These are phyloP conservation scores for Candida pseudofarinosa DNA, from an alignment of 805 yeast genomes.

Conservation along the genomic window DNA sequence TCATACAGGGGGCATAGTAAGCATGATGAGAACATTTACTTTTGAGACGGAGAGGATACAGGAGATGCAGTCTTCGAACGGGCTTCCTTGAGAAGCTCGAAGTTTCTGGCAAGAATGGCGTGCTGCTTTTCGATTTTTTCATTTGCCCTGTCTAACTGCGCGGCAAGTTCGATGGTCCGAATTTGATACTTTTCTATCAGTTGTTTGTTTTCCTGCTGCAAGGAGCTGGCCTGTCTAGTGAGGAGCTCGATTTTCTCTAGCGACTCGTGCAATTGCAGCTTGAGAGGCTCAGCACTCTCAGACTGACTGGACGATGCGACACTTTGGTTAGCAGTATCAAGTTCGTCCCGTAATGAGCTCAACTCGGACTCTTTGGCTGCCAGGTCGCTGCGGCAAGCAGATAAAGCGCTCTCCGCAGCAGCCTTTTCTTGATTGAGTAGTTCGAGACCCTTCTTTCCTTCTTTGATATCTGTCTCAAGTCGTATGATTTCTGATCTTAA, in stretches of 20 bases:
- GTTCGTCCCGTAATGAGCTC: not conserved
- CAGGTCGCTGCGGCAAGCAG: not conserved
- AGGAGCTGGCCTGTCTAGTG: not conserved
- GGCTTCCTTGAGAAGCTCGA: constrained; percentile 5
- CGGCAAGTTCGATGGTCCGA: not conserved
- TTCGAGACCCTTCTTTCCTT: not conserved
- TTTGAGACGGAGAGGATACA: not conserved
- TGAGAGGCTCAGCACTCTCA: not conserved
- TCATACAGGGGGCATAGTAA: not conserved
- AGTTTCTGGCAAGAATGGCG: constrained; percentile 4
- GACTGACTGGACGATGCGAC: not conserved
- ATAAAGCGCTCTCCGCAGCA: not conserved
- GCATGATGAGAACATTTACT: not conserved
- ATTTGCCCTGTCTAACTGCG: constrained; percentile 1
- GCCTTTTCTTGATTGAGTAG: not conserved
- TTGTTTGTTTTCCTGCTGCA: not conserved
- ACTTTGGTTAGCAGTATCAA: not conserved
- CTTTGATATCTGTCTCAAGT: not conserved
- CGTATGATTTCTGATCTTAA: not conserved
- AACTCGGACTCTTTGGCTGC: not conserved
- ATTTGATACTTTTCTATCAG: not conserved
- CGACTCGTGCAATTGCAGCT: not conserved
- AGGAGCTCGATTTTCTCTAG: not conserved
- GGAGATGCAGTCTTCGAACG: constrained; percentile 2
- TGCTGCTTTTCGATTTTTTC: constrained; percentile 7